These are phyloP conservation scores for Primulina tabacum DNA, from an alignment of 257 asterid species.

Conservation along the genomic window DNA sequence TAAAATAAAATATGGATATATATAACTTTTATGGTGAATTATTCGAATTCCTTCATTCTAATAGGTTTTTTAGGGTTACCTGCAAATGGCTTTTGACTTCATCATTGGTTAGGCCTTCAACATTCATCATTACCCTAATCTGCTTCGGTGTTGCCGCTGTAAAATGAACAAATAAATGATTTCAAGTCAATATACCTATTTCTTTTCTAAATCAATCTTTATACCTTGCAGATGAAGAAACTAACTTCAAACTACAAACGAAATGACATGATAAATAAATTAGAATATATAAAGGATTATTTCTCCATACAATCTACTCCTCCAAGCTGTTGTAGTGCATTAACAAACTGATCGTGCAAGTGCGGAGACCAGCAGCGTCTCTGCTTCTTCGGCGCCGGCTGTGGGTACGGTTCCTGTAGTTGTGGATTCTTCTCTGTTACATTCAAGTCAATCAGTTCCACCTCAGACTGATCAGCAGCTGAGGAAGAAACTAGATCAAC, in stretches of 20 bases:
- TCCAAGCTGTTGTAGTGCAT: slow-evolving; percentile 58
- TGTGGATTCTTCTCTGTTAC: slow-evolving; percentile 12
- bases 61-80: not conserved
- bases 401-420: slow-evolving; percentile 14
- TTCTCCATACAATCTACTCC: slow-evolving; percentile 46
- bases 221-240: too few species aligned
- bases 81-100: slow-evolving; percentile 25
- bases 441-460: slow-evolving; percentile 15
- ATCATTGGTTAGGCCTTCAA: slow-evolving; percentile 20
- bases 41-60: too few species aligned
- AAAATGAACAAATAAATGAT: not conserved
- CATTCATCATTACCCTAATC: slow-evolving; percentile 31
- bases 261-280: too few species aligned
- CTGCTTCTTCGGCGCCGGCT: slow-evolving; percentile 48
- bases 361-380: slow-evolving; percentile 75
- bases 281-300: too few species aligned
- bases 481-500: slow-evolving; percentile 28
- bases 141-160: slow-evolving; percentile 45
- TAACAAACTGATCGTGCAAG: slow-evolving; percentile 52
- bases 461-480: slow-evolving; percentile 19
- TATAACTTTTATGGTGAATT: not conserved
- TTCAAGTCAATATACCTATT: not conserved
- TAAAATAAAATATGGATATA: not conserved
- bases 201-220: not conserved
- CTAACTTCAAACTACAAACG: too few species aligned